phyloP scores from a whole-genome alignment of 768 basidiomycete genomes.

The Leccinum aurantiacum region DNA sequence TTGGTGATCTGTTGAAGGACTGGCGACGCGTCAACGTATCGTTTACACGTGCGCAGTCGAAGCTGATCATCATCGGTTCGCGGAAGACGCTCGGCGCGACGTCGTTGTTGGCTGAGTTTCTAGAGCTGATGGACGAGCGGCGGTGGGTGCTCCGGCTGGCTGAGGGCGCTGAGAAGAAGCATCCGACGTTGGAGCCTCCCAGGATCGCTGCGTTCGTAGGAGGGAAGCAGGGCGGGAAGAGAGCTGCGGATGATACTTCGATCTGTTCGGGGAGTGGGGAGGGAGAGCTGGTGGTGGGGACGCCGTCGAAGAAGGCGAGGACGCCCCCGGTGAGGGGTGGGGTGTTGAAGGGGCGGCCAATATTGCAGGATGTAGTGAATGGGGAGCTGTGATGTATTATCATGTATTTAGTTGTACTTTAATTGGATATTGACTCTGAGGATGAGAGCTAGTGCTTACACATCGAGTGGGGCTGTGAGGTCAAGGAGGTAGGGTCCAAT shows the following conservation, averaged over 20 bases:
- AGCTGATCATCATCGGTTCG: conserved; percentile 90
- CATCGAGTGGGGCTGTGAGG: background rate
- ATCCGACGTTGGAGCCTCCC: conserved; percentile 36
- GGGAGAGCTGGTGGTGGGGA: conserved; percentile 8
- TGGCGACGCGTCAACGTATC: conserved; percentile 97
- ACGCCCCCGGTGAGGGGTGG: conserved; percentile 37
- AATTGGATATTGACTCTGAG: background rate
- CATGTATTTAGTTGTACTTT: background rate
- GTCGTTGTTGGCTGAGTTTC: conserved; percentile 69
- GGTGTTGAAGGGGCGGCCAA: conserved; percentile 54
- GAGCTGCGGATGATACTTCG: conserved; percentile 1
- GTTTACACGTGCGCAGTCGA: conserved; percentile 88
- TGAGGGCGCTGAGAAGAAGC: conserved; percentile 51
- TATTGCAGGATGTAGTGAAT: conserved; percentile 61
- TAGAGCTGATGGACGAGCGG: conserved; percentile 68
- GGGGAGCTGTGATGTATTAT: conserved; percentile 29
- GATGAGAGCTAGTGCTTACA: background rate
- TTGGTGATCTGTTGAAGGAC: conserved; percentile 91
- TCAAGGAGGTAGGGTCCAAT: background rate
- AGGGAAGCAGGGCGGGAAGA: conserved; percentile 19
- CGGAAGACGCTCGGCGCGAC: conserved; percentile 67
- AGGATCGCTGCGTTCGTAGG: background rate
- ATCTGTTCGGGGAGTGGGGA: background rate
- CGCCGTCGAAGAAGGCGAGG: conserved; percentile 38
- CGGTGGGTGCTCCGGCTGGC: conserved; percentile 71